These are phyloP conservation scores for Gamarada debralockiae DNA, from an alignment of 495 filamentous ascomycete species.

Conservation along the genomic window DNA sequence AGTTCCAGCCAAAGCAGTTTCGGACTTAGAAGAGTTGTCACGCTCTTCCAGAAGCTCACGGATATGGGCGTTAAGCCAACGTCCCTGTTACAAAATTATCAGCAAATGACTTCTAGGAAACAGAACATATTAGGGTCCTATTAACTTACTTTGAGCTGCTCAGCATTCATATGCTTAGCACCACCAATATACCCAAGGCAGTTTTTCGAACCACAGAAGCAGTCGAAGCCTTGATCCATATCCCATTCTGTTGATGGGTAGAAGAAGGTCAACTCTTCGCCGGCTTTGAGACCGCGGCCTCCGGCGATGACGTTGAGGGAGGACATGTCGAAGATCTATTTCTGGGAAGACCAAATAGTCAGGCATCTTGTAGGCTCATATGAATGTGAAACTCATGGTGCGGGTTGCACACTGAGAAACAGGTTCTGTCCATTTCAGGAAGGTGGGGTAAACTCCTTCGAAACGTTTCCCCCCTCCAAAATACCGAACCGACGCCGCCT, in stretches of 20 bases:
- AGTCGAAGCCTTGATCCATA: slow-evolving; percentile 72
- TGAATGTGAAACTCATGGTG: no score
- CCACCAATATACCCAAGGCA: slow-evolving; percentile 51
- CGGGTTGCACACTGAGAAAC: no score
- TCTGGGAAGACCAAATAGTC: neutral
- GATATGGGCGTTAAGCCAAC: slow-evolving; percentile 55
- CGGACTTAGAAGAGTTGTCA: no score
- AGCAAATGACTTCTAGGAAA: no score
- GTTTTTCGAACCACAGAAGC: slow-evolving; percentile 49
- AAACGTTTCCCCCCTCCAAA: no score
- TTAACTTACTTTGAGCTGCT: slow-evolving; percentile 33
- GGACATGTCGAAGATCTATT: slow-evolving; percentile 61
- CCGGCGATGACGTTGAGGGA: slow-evolving; percentile 59
- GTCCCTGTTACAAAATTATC: slow-evolving; percentile 23
- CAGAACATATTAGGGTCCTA: no score
- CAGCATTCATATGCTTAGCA: slow-evolving; percentile 46
- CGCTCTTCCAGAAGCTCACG: slow-evolving; percentile 42
- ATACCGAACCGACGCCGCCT: no score
- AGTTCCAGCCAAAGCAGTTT: neutral
- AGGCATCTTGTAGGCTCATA: no score
- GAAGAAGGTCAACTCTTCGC: slow-evolving; percentile 73
- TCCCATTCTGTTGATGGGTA: slow-evolving; percentile 75
- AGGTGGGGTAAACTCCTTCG: no score
- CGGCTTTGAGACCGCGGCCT: slow-evolving; percentile 48
- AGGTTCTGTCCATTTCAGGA: no score